These are phyloP conservation scores for Termitomyces sp. DNA, from an alignment of 768 basidiomycete genomes.

Conservation along the genomic window DNA sequence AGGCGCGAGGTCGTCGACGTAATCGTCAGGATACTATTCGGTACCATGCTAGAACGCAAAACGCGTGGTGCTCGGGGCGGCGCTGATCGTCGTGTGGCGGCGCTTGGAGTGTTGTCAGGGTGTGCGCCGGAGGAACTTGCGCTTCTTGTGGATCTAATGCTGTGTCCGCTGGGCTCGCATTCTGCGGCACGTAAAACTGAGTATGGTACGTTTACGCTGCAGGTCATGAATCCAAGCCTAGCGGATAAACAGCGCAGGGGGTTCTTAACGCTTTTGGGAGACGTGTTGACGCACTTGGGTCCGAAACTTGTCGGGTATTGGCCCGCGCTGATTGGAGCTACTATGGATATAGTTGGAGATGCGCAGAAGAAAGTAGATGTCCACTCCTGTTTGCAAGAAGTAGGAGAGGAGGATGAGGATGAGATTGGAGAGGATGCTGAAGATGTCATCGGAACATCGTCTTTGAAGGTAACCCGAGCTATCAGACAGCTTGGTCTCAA, in stretches of 20 bases:
- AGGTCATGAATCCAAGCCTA: conserved; percentile 22
- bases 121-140: conserved; percentile 72
- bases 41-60: conserved; percentile 77
- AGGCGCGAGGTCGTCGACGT: conserved; percentile 65
- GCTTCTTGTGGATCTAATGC: conserved; percentile 83
- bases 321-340: conserved; percentile 69
- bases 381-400: conserved; percentile 18
- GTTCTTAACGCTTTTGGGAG: conserved; percentile 79
- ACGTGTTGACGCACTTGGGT: conserved; percentile 79
- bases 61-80: conserved; percentile 52
- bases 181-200: conserved; percentile 19
- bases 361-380: conserved; percentile 57
- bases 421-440: conserved; percentile 25
- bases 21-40: conserved; percentile 76
- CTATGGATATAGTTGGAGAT: conserved; percentile 57
- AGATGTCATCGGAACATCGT: conserved; percentile 25
- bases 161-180: conserved; percentile 56
- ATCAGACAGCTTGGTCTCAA: conserved; percentile 83
- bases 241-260: conserved; percentile 72
- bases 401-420: conserved; percentile 23
- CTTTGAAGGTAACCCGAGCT: conserved; percentile 45
- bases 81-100: conserved; percentile 66
- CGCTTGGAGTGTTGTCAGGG: conserved; percentile 64
- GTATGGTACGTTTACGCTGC: conserved; percentile 20
- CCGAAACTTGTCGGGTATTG: conserved; percentile 64